Conservation (phyloP, 345 rosid species). For the Aegle marmelos region DNA sequence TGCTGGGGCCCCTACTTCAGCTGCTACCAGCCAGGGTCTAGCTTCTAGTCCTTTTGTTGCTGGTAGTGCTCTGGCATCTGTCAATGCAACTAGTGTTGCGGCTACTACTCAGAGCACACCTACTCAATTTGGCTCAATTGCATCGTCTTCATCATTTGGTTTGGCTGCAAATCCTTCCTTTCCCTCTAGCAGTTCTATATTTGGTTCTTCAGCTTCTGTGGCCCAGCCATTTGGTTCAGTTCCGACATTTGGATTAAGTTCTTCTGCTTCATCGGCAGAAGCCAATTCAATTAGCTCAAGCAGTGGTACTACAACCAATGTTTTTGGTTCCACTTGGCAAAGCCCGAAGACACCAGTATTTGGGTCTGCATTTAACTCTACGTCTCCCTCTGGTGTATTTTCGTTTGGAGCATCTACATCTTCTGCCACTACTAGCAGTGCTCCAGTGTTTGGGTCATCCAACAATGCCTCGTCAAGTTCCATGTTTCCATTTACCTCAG, state of each 20-base stretch:
- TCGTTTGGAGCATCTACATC: slow-evolving; percentile 49
- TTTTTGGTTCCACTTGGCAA: slow-evolving; percentile 61
- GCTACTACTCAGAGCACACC: slow-evolving; percentile 51
- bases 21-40: slow-evolving; percentile 38
- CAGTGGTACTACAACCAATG: slow-evolving; percentile 29
- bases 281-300: slow-evolving; percentile 43
- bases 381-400: slow-evolving; percentile 45
- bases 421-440: slow-evolving; percentile 29
- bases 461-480: slow-evolving; percentile 40
- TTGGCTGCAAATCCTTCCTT: slow-evolving; percentile 39
- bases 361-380: slow-evolving; percentile 36
- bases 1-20: slow-evolving; percentile 44
- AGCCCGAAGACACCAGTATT: slow-evolving; percentile 42
- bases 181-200: slow-evolving; percentile 44
- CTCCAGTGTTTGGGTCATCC: slow-evolving; percentile 55
- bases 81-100: slow-evolving; percentile 38
- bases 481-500: slow-evolving; percentile 47
- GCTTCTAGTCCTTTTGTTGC: slow-evolving; percentile 40
- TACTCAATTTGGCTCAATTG: slow-evolving; percentile 46
- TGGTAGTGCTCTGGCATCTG: slow-evolving; percentile 39
- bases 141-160: slow-evolving; percentile 48
- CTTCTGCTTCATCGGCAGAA: slow-evolving; percentile 31
- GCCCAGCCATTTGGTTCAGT: slow-evolving; percentile 40
- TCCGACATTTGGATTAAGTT: slow-evolving; percentile 47
- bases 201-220: slow-evolving; percentile 48